These are phyloP conservation scores for Solanum clarkiae DNA, from an alignment of 257 asterid species.

Conservation along the genomic window DNA sequence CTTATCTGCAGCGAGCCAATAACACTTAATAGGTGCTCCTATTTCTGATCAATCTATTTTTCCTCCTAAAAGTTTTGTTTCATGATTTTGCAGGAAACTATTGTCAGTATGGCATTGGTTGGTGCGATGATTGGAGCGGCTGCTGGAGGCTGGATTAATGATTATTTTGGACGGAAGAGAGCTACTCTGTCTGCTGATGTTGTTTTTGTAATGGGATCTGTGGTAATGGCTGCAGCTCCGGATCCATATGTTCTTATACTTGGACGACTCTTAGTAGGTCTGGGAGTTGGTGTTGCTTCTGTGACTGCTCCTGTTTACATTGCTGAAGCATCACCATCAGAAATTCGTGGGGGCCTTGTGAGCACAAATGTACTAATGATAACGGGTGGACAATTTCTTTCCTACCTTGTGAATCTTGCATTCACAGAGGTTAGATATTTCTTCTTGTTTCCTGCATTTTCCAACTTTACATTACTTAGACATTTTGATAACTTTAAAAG, in stretches of 20 bases:
- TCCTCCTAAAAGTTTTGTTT: background rate
- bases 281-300: slow-evolving; percentile 94
- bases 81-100: slow-evolving; percentile 59
- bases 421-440: slow-evolving; percentile 75
- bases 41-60: background rate
- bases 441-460: background rate
- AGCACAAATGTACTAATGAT: slow-evolving; percentile 96
- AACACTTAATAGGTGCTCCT: background rate
- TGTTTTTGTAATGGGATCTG: slow-evolving; percentile 64
- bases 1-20: background rate
- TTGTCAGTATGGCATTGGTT: slow-evolving; percentile 96
- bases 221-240: slow-evolving; percentile 80
- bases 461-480: background rate
- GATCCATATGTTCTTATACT: slow-evolving; percentile 69
- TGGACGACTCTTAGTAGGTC: slow-evolving; percentile 75
- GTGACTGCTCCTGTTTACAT: slow-evolving; percentile 95
- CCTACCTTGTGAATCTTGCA: slow-evolving; percentile 92
- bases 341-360: slow-evolving; percentile 91
- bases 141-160: slow-evolving; percentile 84
- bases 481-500: background rate
- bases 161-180: slow-evolving; percentile 76
- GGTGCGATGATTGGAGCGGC: slow-evolving; percentile 94
- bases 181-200: slow-evolving; percentile 91
- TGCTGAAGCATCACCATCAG: slow-evolving; percentile 91
- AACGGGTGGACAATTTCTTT: slow-evolving; percentile 92